Base-by-base conservation (phyloP, 352 stramenopile species). In the Phytopythium boreale region DNA sequence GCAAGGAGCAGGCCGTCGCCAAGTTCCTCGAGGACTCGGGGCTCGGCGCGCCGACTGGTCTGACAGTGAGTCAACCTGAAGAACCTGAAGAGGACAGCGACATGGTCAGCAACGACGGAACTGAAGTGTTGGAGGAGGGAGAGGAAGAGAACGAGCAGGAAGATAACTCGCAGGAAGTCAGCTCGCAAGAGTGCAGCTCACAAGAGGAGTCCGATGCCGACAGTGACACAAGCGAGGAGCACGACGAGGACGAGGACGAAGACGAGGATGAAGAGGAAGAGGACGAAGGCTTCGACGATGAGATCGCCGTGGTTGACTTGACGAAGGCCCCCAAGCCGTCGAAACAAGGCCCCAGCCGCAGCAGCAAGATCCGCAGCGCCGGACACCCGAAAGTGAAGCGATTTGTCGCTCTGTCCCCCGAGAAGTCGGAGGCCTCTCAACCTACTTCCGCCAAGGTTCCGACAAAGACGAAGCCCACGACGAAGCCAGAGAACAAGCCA, bases 21-120 rank as follows among this genome's bases (percentile, higher is more conserved):
- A 91, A 82, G 59, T 91, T 83, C 34, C 56, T 95, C n/a, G 67
- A 79, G 43, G 68, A 70, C 24, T 72, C 59, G 24, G 69, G 71
- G 19, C 52, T 80, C 2, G 66, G 27, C 34, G 49, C 24, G 26
- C 26, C 49, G 2, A n/a, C 15, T 39, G 7, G 1, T 31, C 17
- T 24, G 26, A 14, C 49, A 15, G 46, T 34, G 3, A 20, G 5
- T 1, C 24, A 36, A 20, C 27, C 36, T 8, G 61, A 71, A 29
- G 55, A 26, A 3, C 49, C 6, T 2, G 56, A 74, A 17, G 64
- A 67, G 10, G 62, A 56, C 41, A 61, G 14, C 20, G 68, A 61
- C 1, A 53, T 58, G 22, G 39, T 67, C 11, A 59, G 43, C 10
- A 59, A 62, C 12, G 56, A 55, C 29, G 61, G 65, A 10, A 58